Percentiles rank a stretch among this genome's conserved stretches.
Conservation (phyloP, 1,139 yeast genomes). For the Kodamaea fungicola region DNA sequence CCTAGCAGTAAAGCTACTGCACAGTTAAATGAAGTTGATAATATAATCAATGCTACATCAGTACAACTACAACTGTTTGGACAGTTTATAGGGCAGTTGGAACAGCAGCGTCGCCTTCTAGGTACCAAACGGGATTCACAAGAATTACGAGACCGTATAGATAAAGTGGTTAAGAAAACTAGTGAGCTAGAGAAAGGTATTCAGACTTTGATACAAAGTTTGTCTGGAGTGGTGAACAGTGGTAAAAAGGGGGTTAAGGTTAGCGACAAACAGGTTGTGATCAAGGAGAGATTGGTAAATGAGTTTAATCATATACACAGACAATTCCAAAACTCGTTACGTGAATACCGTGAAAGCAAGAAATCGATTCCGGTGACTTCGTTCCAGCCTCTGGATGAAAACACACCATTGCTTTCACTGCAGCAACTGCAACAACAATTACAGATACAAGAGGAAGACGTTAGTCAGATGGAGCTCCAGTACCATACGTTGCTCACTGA, state of each 20-base stretch:
- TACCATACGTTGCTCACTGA: slow-evolving; percentile 66
- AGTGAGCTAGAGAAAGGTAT: slow-evolving; percentile 33
- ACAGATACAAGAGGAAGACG: slow-evolving; percentile 37
- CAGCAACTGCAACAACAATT: slow-evolving; percentile 27
- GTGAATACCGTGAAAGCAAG: slow-evolving; percentile 32
- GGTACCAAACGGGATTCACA: slow-evolving; percentile 55
- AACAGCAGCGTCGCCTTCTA: slow-evolving; percentile 44
- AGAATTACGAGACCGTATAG: slow-evolving; percentile 39
- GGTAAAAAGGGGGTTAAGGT: slow-evolving; percentile 13
- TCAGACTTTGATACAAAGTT: slow-evolving; percentile 25
- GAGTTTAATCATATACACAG: slow-evolving; percentile 38
- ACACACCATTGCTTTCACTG: slow-evolving; percentile 26
- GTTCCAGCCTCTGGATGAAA: slow-evolving; percentile 14
- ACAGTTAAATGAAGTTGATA: slow-evolving; percentile 12
- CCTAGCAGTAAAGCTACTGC: slow-evolving; percentile 9
- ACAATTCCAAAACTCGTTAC: slow-evolving; percentile 28
- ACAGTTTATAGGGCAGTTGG: slow-evolving; percentile 45
- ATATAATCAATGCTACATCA: slow-evolving; percentile 36
- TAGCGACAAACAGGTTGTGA: slow-evolving; percentile 36
- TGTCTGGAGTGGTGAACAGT: slow-evolving; percentile 33
- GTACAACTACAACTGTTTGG: slow-evolving; percentile 49
- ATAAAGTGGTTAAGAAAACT: slow-evolving; percentile 25
- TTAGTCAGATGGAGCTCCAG: slow-evolving; percentile 63
- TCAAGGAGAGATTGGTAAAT: slow-evolving; percentile 36
- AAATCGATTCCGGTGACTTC: slow-evolving; percentile 21